These are phyloP conservation scores for Kwoniella sp. DNA, from an alignment of 768 basidiomycete genomes.

Conservation along the genomic window DNA sequence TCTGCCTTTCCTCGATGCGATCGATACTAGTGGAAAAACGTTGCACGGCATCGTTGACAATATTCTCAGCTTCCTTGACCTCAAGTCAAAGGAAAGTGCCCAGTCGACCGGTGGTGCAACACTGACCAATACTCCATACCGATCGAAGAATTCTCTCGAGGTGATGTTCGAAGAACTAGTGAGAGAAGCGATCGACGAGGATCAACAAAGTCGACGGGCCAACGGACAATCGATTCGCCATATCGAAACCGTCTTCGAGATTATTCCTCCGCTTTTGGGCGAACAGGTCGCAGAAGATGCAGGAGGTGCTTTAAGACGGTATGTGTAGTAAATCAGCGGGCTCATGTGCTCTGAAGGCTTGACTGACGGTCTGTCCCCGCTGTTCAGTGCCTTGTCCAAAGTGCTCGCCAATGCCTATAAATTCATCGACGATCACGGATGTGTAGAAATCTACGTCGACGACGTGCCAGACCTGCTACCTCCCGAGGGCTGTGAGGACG, in stretches of 20 bases:
- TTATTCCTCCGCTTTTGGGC: slow-evolving; percentile 46
- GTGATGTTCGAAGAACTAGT: slow-evolving; percentile 49
- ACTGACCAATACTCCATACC: slow-evolving; percentile 9
- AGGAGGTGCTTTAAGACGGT: slow-evolving; percentile 46
- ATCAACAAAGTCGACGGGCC: slow-evolving; percentile 26
- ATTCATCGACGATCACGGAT: slow-evolving; percentile 49
- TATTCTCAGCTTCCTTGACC: slow-evolving; percentile 51
- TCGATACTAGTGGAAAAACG: slow-evolving; percentile 48
- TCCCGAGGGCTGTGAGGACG: slow-evolving; percentile 45
- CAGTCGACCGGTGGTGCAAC: slow-evolving; percentile 5
- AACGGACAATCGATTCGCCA: slow-evolving; percentile 27
- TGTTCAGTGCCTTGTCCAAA: slow-evolving; percentile 37
- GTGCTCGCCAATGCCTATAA: slow-evolving; percentile 50
- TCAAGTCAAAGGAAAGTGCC: slow-evolving; percentile 35
- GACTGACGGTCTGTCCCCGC: neutral
- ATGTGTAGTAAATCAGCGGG: slow-evolving; percentile 2
- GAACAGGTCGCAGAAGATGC: slow-evolving; percentile 47
- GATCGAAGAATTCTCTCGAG: slow-evolving; percentile 34
- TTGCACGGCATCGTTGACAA: slow-evolving; percentile 53
- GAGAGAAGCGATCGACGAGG: slow-evolving; percentile 37
- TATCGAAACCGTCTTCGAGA: slow-evolving; percentile 51
- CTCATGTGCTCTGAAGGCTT: neutral
- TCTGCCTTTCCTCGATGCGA: slow-evolving; percentile 48
- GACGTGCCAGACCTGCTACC: slow-evolving; percentile 36
- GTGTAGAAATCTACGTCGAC: slow-evolving; percentile 46